phyloP scores from a whole-genome alignment of 2,329 filamentous ascomycete genomes.

The Pseudogymnoascus destructans region DNA sequence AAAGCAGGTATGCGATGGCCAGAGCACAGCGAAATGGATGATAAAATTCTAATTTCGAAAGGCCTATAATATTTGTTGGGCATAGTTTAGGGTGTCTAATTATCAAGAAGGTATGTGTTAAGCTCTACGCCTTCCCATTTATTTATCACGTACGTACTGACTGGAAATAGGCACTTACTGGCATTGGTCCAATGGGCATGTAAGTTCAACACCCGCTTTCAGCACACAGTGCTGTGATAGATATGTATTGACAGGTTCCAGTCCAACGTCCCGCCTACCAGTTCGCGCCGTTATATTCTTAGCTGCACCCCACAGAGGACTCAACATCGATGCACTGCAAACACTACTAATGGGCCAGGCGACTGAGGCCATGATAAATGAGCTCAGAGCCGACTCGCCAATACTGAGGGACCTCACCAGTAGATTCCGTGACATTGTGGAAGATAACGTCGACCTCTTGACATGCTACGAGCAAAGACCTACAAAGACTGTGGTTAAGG shows the following conservation, averaged over 20 bases:
- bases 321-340: slow-evolving; percentile 17
- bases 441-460: slow-evolving; percentile 14
- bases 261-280: neutral
- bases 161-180: neutral
- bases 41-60: neutral
- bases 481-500: slow-evolving; percentile 16
- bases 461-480: slow-evolving; percentile 17
- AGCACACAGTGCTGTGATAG: neutral
- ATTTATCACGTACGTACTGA: neutral
- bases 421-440: slow-evolving; percentile 14
- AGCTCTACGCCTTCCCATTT: neutral
- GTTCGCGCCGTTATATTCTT: slow-evolving; percentile 19
- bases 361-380: slow-evolving; percentile 15
- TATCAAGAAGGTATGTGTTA: neutral
- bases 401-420: slow-evolving; percentile 15
- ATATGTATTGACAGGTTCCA: neutral
- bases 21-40: neutral
- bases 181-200: neutral
- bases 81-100: slow-evolving; percentile 1
- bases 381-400: slow-evolving; percentile 16
- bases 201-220: neutral
- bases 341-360: slow-evolving; percentile 17
- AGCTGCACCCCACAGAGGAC: slow-evolving; percentile 20
- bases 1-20: neutral
- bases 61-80: slow-evolving; percentile 2